These are phyloP conservation scores for Xylaria sp. DNA, from an alignment of 2,329 filamentous ascomycete genomes.

Conservation along the genomic window DNA sequence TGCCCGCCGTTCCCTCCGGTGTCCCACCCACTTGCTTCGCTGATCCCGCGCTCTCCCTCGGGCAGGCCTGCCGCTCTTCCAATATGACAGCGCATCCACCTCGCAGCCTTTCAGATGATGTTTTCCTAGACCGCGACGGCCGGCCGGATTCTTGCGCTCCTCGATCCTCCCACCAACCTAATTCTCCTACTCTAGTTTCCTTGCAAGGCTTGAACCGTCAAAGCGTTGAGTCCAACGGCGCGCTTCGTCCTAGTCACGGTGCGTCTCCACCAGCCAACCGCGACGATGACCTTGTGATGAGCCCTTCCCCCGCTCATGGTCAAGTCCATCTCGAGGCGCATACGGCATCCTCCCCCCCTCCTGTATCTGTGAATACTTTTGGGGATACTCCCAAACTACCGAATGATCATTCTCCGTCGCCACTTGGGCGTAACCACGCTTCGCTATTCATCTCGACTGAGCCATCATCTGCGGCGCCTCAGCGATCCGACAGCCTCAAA, in stretches of 20 bases:
- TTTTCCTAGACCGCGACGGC: conserved; percentile 42
- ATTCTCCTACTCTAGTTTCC: conserved; percentile 40
- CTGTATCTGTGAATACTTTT: conserved; percentile 42
- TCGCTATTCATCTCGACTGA: conserved; percentile 56
- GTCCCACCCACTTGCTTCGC: conserved; percentile 18
- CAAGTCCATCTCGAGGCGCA: conserved; percentile 53
- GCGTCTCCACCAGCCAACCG: conserved; percentile 23
- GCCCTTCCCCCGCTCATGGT: conserved; percentile 38
- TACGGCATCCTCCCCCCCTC: conserved; percentile 55
- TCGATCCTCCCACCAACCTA: conserved; percentile 35
- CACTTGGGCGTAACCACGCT: conserved; percentile 37
- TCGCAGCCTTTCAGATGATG: conserved; percentile 43
- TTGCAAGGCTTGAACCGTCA: conserved; percentile 46
- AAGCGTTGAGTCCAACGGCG: conserved; percentile 43
- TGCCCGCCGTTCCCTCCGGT: conserved; percentile 9
- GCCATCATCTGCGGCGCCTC: conserved; percentile 44
- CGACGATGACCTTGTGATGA: conserved; percentile 34
- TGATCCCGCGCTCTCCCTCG: conserved; percentile 20
- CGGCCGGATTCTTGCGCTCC: conserved; percentile 36
- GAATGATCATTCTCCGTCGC: conserved; percentile 40
- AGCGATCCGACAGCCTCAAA: conserved; percentile 53
- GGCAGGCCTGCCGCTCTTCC: conserved; percentile 31
- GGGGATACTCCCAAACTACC: conserved; percentile 35
- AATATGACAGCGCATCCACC: conserved; percentile 48
- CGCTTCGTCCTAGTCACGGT: conserved; percentile 34